phyloP scores from a whole-genome alignment of 2,329 filamentous ascomycete species.

The Pseudogymnoascus sp. region DNA sequence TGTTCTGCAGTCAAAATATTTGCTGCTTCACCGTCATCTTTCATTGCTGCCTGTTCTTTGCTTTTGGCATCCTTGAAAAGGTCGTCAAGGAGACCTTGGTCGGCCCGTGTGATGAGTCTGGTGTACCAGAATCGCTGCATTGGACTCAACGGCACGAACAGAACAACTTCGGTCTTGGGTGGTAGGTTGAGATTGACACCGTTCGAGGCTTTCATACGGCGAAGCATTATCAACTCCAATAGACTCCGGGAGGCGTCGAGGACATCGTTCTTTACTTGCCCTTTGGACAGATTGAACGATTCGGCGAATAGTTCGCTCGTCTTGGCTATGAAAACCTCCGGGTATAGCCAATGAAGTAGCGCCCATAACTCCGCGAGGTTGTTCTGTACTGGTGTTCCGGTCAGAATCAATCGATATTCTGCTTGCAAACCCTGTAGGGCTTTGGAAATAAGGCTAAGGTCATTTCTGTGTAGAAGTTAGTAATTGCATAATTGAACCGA shows the following conservation, averaged over 20 bases:
- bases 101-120: conserved; percentile 47
- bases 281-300: conserved; percentile 49
- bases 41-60: conserved; percentile 35
- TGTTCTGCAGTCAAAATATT: conserved; percentile 32
- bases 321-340: conserved; percentile 47
- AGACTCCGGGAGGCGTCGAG: conserved; percentile 46
- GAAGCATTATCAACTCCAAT: conserved; percentile 51
- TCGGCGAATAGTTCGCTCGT: conserved; percentile 45
- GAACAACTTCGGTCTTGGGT: conserved; percentile 47
- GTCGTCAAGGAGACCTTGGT: conserved; percentile 43
- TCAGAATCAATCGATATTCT: conserved; percentile 30
- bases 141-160: conserved; percentile 51
- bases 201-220: conserved; percentile 49
- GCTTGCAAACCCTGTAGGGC: conserved; percentile 29
- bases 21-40: conserved; percentile 17
- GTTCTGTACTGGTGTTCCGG: conserved; percentile 50
- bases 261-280: conserved; percentile 45
- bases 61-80: conserved; percentile 41
- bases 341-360: conserved; percentile 49
- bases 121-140: conserved; percentile 54
- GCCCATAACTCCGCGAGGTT: conserved; percentile 52
- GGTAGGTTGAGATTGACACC: conserved; percentile 49
- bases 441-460: conserved; percentile 27
- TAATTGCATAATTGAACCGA: conserved; percentile 13
- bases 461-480: conserved; percentile 29